Percentiles rank a stretch among this genome's conserved stretches.
Evolutionary conservation across 1,139 yeast species (phyloP).

Genomic region (Kodamaea suecica): DNA sequence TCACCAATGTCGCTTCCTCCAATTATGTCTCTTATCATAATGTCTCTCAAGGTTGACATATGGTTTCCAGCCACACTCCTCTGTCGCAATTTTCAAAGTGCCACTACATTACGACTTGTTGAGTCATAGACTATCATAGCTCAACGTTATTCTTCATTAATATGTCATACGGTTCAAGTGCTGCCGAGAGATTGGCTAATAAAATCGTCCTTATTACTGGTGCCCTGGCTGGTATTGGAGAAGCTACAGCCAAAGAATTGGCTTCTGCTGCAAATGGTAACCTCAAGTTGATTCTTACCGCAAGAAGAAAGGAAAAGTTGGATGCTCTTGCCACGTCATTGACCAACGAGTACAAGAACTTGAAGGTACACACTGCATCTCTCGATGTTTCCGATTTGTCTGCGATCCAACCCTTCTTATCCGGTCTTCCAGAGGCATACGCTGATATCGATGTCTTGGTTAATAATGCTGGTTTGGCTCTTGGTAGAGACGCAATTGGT

Average conservation of each 20-base stretch:
- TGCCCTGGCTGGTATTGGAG: constrained; percentile 66
- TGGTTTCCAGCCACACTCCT: too few relatives aligned
- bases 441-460: constrained; percentile 39
- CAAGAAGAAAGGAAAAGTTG: constrained; percentile 41
- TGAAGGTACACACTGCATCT: constrained; percentile 25
- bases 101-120: too few relatives aligned
- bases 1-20: too few relatives aligned
- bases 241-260: constrained; percentile 39
- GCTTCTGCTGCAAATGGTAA: constrained; percentile 40
- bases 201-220: constrained; percentile 68
- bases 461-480: constrained; percentile 45
- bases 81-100: too few relatives aligned
- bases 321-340: constrained; percentile 28
- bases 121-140: too few relatives aligned
- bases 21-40: too few relatives aligned
- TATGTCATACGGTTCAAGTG: constrained; percentile 52
- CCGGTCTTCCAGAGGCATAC: constrained; percentile 32
- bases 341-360: constrained; percentile 22
- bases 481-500: constrained; percentile 40
- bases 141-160: too few relatives aligned
- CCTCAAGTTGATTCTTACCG: constrained; percentile 39
- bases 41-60: too few relatives aligned
- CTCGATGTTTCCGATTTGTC: constrained; percentile 39
- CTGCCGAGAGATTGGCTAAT: constrained; percentile 58
- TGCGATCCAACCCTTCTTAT: constrained; percentile 32